These are phyloP conservation scores for Hypomyces rosellus DNA, from an alignment of 2,329 filamentous ascomycete species.

Conservation along the genomic window DNA sequence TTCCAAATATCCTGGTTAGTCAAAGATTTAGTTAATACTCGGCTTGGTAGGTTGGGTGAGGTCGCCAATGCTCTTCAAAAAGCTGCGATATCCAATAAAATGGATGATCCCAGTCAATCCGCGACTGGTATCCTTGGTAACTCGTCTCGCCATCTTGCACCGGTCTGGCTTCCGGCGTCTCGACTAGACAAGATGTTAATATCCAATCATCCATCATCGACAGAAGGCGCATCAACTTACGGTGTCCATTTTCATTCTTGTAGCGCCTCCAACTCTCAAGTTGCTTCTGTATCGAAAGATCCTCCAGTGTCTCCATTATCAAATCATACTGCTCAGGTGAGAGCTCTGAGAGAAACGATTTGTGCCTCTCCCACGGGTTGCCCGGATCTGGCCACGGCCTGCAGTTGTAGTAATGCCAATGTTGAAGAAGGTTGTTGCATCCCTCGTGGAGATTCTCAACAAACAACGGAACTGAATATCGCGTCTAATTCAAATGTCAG, in stretches of 20 bases:
- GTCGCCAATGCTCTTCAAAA: conserved; percentile 36
- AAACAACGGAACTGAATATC: conserved; percentile 34
- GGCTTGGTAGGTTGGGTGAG: conserved; percentile 25
- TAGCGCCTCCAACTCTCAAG: conserved; percentile 20
- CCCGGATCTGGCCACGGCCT: conserved; percentile 20
- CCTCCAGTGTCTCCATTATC: conserved; percentile 23
- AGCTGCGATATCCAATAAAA: conserved; percentile 41
- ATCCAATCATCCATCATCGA: background rate
- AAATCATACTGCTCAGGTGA: conserved; percentile 26
- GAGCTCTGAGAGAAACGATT: conserved; percentile 25
- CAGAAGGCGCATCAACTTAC: conserved; percentile 12
- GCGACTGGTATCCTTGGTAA: conserved; percentile 21
- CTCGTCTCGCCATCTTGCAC: background rate
- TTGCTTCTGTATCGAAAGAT: conserved; percentile 18
- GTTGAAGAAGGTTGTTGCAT: conserved; percentile 39
- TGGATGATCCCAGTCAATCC: conserved; percentile 33
- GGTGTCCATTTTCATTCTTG: conserved; percentile 18
- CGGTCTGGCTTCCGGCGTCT: background rate
- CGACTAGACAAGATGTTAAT: background rate
- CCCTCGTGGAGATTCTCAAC: conserved; percentile 40
- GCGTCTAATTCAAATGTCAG: conserved; percentile 17
- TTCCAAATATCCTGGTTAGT: no score
- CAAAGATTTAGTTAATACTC: background rate
- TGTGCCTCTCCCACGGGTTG: conserved; percentile 22
- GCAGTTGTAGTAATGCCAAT: conserved; percentile 47